A percentile compares a stretch with the other conserved stretches of the same genome.
Evolutionary conservation across 371 early-diverging fungal genomes (phyloP).

Genomic region (Mortierella sp.): DNA sequence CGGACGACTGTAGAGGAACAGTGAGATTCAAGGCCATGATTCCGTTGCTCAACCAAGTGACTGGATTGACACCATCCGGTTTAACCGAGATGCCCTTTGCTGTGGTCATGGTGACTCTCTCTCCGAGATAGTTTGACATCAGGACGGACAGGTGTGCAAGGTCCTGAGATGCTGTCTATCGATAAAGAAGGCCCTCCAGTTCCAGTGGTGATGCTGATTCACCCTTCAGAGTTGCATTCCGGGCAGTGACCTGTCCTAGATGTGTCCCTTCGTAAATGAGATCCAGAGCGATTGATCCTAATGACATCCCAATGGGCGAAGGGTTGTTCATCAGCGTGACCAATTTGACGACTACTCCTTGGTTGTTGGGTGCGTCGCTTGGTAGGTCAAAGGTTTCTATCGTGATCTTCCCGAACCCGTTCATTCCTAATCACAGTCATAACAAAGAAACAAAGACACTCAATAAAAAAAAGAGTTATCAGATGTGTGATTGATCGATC

Average conservation of each 20-base stretch:
- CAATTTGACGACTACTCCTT: slow-evolving; percentile 64
- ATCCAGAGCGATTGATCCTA: slow-evolving; percentile 65
- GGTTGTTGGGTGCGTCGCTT: slow-evolving; percentile 63
- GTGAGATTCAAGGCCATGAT: slow-evolving; percentile 52
- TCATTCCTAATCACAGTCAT: slow-evolving; percentile 21
- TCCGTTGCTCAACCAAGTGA: slow-evolving; percentile 67
- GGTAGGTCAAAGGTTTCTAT: slow-evolving; percentile 68
- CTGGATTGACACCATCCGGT: slow-evolving; percentile 66
- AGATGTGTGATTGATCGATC: neutral
- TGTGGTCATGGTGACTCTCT: slow-evolving; percentile 63
- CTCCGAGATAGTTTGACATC: slow-evolving; percentile 65
- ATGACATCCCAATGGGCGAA: slow-evolving; percentile 68
- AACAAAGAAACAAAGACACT: too few relatives aligned
- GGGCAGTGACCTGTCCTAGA: slow-evolving; percentile 63
- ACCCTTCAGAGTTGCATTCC: slow-evolving; percentile 57
- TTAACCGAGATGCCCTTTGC: slow-evolving; percentile 67
- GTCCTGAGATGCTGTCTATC: slow-evolving; percentile 55
- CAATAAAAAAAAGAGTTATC: slow-evolving; percentile 11
- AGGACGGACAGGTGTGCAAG: slow-evolving; percentile 59
- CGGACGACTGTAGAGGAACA: slow-evolving; percentile 28
- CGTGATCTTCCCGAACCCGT: slow-evolving; percentile 65
- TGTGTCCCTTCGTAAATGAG: slow-evolving; percentile 64
- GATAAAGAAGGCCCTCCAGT: slow-evolving; percentile 62
- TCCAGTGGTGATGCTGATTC: slow-evolving; percentile 47
- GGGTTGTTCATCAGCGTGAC: slow-evolving; percentile 66